These are phyloP conservation scores for Bassia scoparia DNA, from an alignment of 148 eudicot genomes.

Conservation along the genomic window DNA sequence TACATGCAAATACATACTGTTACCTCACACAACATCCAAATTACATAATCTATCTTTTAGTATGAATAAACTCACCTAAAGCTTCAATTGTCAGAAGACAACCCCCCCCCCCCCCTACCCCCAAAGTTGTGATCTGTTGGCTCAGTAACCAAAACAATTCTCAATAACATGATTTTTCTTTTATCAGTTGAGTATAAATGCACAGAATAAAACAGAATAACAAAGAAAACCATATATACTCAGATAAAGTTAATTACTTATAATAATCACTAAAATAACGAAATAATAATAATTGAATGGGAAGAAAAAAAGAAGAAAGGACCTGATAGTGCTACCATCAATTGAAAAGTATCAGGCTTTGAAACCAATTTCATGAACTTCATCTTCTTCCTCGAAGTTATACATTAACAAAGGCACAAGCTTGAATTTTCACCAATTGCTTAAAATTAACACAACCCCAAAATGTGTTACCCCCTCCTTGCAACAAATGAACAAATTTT, in stretches of 20 bases:
- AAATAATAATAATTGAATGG: background rate
- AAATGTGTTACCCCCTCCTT: background rate
- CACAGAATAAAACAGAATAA: background rate
- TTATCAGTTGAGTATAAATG: background rate
- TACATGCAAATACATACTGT: background rate
- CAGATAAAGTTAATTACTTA: too few species aligned
- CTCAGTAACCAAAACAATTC: constrained; percentile 2
- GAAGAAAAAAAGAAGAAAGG: background rate
- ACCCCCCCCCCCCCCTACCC: too few species aligned
- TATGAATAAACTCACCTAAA: background rate
- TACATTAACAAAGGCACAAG: background rate
- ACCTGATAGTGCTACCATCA: constrained; percentile 61
- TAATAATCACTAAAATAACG: background rate
- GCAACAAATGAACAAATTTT: constrained; percentile 1
- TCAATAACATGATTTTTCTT: too few species aligned
- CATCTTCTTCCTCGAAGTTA: constrained; percentile 35
- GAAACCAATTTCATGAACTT: constrained; percentile 89
- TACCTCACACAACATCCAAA: too few species aligned
- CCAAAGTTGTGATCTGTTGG: background rate
- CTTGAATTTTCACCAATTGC: too few species aligned
- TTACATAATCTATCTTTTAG: too few species aligned
- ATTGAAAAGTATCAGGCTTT: constrained; percentile 74
- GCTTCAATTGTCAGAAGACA: background rate
- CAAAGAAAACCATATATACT: background rate
- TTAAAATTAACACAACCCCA: constrained; percentile 18